Conservation (phyloP, 1,284 basidiomycete genomes). For the Microstroma glucosiphilum region DNA sequence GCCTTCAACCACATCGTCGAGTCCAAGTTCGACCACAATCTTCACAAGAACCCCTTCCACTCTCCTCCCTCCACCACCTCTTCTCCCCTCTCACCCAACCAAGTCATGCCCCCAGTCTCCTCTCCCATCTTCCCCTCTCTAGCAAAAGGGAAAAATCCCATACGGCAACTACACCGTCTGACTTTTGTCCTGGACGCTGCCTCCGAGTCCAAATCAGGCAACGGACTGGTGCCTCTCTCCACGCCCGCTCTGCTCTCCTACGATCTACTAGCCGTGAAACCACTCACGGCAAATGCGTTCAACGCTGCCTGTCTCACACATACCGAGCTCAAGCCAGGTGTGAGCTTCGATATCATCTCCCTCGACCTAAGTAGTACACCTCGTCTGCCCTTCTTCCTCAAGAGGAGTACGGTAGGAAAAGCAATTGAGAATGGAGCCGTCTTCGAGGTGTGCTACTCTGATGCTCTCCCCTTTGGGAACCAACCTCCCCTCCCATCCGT, state of each 20-base stretch:
- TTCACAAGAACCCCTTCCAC: constrained; percentile 28
- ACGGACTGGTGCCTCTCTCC: constrained; percentile 22
- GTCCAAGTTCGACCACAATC: constrained; percentile 25
- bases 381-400: constrained; percentile 70
- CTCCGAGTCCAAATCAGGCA: constrained; percentile 32
- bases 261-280: constrained; percentile 68
- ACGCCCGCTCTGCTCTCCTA: constrained; percentile 55
- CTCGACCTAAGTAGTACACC: constrained; percentile 68
- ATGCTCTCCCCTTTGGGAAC: constrained; percentile 15
- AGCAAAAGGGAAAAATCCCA: not conserved
- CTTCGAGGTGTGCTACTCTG: constrained; percentile 68
- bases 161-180: constrained; percentile 44
- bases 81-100: not conserved
- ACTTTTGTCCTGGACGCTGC: constrained; percentile 46
- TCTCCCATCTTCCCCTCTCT: not conserved
- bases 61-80: not conserved
- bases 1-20: constrained; percentile 42
- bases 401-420: constrained; percentile 71
- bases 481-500: not conserved
- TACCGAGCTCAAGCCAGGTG: constrained; percentile 63
- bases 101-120: not conserved
- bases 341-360: constrained; percentile 74
- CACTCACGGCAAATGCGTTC: constrained; percentile 66
- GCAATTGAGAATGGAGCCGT: constrained; percentile 74
- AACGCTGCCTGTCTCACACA: constrained; percentile 73